Evolutionary conservation across 139 green algal species (phyloP).

Genomic region (Pleodorina starrii): DNA sequence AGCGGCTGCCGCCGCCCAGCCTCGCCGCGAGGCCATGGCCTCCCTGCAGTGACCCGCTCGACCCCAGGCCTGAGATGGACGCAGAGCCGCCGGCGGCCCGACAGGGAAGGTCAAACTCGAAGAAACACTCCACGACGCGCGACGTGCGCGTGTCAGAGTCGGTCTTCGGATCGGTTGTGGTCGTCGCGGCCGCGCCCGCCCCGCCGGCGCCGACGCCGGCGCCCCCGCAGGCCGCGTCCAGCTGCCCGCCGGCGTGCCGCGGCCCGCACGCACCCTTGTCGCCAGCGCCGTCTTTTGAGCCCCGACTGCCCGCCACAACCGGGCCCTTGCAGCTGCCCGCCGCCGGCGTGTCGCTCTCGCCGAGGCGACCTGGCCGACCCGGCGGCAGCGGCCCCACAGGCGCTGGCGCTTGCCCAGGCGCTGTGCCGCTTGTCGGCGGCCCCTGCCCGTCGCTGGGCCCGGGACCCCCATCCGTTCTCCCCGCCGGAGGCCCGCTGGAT

Average conservation of each 20-base stretch:
- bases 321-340: conserved; percentile 37
- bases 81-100: not conserved
- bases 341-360: not conserved
- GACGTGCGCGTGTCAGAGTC: conserved; percentile 42
- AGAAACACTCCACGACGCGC: conserved; percentile 35
- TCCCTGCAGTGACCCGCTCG: not conserved
- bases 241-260: not conserved
- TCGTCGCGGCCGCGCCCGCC: not conserved
- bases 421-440: not conserved
- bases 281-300: conserved; percentile 25
- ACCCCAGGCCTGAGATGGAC: conserved; percentile 32
- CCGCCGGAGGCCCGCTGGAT: not conserved
- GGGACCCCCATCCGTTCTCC: not conserved
- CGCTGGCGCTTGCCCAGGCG: not conserved
- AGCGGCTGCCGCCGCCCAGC: not conserved
- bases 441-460: not conserved
- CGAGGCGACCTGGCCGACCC: not conserved
- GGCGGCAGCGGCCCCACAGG: not conserved
- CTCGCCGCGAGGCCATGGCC: not conserved
- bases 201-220: not conserved
- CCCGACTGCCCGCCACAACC: not conserved
- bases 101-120: conserved; percentile 15
- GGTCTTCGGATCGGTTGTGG: conserved; percentile 46
- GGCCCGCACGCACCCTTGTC: conserved; percentile 28
- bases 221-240: not conserved